Evolutionary conservation across 1,139 yeast species (phyloP).

Genomic region (Kazachstania sp.): DNA sequence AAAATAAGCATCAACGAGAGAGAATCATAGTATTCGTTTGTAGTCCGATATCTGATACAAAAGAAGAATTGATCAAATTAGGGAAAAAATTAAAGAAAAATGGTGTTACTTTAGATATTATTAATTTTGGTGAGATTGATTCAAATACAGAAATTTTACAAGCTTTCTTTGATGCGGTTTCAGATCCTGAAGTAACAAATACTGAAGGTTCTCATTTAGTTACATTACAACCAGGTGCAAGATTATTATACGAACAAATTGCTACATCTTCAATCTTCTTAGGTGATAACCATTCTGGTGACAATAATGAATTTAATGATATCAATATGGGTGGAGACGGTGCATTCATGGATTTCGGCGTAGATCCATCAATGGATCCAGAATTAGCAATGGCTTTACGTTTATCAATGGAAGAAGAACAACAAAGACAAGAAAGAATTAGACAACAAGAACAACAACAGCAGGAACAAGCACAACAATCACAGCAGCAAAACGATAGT

Average conservation of each 20-base stretch:
- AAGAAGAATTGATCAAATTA: slow-evolving; percentile 61
- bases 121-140: slow-evolving; percentile 86
- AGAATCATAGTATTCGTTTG: slow-evolving; percentile 88
- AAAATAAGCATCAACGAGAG: slow-evolving; percentile 85
- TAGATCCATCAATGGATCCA: slow-evolving; percentile 92
- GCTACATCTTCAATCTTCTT: slow-evolving; percentile 30
- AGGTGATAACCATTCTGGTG: slow-evolving; percentile 31
- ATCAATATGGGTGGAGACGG: slow-evolving; percentile 36
- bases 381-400: slow-evolving; percentile 88
- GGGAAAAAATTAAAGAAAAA: slow-evolving; percentile 94
- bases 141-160: slow-evolving; percentile 72
- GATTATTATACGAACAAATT: slow-evolving; percentile 42
- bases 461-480: neutral
- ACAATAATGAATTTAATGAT: slow-evolving; percentile 38
- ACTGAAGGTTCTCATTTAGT: slow-evolving; percentile 53
- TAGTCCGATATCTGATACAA: slow-evolving; percentile 62
- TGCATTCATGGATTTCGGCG: slow-evolving; percentile 49
- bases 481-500: neutral
- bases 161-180: slow-evolving; percentile 67
- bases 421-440: slow-evolving; percentile 34
- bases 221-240: slow-evolving; percentile 85
- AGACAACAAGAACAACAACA: slow-evolving; percentile 23
- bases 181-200: slow-evolving; percentile 60
- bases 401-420: slow-evolving; percentile 37
- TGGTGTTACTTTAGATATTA: slow-evolving; percentile 79